Evolutionary conservation across 352 stramenopile genomes (phyloP), one percentile per base, ranked within the genome.

Genomic region (Phytopythium chamaehyphon): DNA sequence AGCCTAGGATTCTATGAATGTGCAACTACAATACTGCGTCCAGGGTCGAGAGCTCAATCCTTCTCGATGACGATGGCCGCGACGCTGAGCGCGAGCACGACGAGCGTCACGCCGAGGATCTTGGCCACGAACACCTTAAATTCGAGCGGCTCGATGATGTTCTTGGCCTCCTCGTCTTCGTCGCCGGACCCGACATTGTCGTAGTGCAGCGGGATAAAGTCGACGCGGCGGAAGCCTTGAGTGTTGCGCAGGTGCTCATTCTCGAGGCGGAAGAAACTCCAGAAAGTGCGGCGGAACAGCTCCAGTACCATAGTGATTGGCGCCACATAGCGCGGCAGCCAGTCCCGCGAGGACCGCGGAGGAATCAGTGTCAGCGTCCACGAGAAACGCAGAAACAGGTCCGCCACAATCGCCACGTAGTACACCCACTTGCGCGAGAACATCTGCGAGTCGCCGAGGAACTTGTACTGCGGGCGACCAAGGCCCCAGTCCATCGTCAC

Each of bases 401-500:
- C 83, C 21, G 68, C 69, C 24, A 88, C 54, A n/a, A 94, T 89
- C 0, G 81, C 84, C 2, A 72, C 71, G 46, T 90, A 88, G 61
- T 94, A 94, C 42, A 90, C 60, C 76, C 79, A 90, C 21, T 82
- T 69, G 42, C 78, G 76, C 14, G 77, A 81, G 47, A 90, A 94
- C 84, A 94, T 94, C 54, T 94, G 84, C 14, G 79, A 84, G 46
- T 92, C 69, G 22, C 79, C 84, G 12, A 88, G 64, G 43, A 88
- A 86, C 47, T 90, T 85, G 58, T 71, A 81, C 57, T 90, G 71
- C n/a, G 82, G 79, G 1, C 77, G 77, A 19, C 81, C 79, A 11
- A 94, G 81, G 0, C 84, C 84, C 84, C 84, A 94, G 54, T 94
- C 83, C 83, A 94, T 94, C 39, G 71, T 90, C 15, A 94, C 74